Base-by-base conservation (phyloP, 192 early-diverging fungal species). In the Irineochytrium annulatum region DNA sequence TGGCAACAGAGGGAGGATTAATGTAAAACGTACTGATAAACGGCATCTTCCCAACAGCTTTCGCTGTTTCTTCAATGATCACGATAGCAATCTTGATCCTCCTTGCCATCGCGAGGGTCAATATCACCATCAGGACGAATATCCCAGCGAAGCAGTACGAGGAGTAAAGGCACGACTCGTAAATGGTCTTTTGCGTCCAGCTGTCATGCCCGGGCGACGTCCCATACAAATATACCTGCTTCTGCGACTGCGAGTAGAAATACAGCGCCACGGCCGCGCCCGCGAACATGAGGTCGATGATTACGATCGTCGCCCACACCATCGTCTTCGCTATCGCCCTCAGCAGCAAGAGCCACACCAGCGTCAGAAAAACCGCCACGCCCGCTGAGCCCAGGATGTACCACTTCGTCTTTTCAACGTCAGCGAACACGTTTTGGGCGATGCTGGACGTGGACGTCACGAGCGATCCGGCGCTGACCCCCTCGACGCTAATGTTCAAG, bases 21-120 rank as follows among this genome's bases (percentile, higher is more conserved):
- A 48, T 24, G 13, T 29, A 26, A 33, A 56, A 63, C 49, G 59
- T 56, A 65, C 69, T 57, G 28, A 82, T 74, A 24, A 71, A 45
- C 2, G 78, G 78, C 76, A 81, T 81, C 16, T 60, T 68, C 17
- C 32, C 53, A 37, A 76, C 43, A 20, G 79, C 76, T 3, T 29
- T 29, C 1, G 63, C 37, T 2, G 81, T 62, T 34, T 80, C 77
- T 49, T 77, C 79, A 62, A 84, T 67, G 59, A 84, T 66, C 32
- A 65, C 52, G 19, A 75, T 62, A 0, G 81, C 81, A 41, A 84
- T 77, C 1, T 67, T 54, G 49, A 84, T 82, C 13, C 80, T 70
- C 17, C 73, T 72, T 28, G 54, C 26, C 70, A 81, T 35, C 35
- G 67, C 73, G 19, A 81, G 64, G 0, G 73, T 77, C 33, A 84